Conservation (phyloP, 139 green algal genomes). For the Yamagishiella unicocca region DNA sequence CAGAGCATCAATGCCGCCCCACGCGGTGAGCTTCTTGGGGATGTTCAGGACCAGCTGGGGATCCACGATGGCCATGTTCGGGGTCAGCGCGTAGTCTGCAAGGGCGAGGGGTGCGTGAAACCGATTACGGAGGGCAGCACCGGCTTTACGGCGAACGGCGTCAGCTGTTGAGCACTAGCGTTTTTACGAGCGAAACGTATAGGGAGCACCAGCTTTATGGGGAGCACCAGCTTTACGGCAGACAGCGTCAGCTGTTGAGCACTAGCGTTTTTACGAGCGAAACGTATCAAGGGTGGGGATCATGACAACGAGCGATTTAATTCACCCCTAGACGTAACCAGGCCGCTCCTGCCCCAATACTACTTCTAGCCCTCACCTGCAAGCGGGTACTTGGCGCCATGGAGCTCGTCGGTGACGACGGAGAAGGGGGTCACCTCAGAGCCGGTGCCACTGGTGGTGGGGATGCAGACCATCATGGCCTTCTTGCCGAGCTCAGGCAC, state of each 20-base stretch:
- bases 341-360: too few species aligned
- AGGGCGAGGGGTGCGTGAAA: background rate
- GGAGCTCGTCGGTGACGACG: constrained; percentile 75
- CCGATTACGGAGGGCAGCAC: background rate
- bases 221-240: too few species aligned
- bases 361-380: constrained; percentile 41
- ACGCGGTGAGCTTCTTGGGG: constrained; percentile 74
- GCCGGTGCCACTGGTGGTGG: constrained; percentile 79
- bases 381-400: constrained; percentile 74
- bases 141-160: too few species aligned
- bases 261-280: too few species aligned
- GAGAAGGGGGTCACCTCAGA: constrained; percentile 81
- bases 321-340: too few species aligned
- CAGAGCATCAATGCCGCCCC: constrained; percentile 77
- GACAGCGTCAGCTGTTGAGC: too few species aligned
- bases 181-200: too few species aligned
- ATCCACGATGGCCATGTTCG: constrained; percentile 65
- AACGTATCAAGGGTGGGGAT: too few species aligned
- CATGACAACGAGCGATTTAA: too few species aligned
- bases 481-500: constrained; percentile 65
- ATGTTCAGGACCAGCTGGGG: constrained; percentile 71
- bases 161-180: too few species aligned
- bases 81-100: constrained; percentile 73
- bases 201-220: too few species aligned
- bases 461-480: constrained; percentile 69